Evolutionary conservation across 768 basidiomycete genomes (phyloP), one percentile per base, ranked within the genome.

Genomic region (Suillus americanus): DNA sequence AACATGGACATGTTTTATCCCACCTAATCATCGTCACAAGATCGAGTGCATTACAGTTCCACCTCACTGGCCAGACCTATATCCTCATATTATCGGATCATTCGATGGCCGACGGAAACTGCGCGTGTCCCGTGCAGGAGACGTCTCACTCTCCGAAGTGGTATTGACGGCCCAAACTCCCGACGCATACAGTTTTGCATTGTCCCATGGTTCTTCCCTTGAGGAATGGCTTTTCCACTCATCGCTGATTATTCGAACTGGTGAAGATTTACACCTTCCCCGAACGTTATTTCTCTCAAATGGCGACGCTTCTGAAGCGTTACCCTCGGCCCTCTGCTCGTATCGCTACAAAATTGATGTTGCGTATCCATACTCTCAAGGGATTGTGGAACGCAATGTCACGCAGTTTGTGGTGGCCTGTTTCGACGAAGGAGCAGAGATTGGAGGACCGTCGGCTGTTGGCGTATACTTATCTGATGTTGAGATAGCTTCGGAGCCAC

Each of bases 291-390:
- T 65, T 63, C 45, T 73, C 66, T 60, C 70, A n/a, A 63, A 71
- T 67, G 65, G 61, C 53, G 61, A 66, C 35, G 45, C 41, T 62
- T 56, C 57, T 18, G 57, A 64, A 56, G 53, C 69, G 37, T 40
- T 66, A 18, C 51, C 53, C 3, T 62, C 68, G 37, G 64, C 62
- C 0, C 59, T 72, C 20, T 60, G 67, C 53, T 62, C 68, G 12
- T 76, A 81, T 43, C 70, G 71, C 41, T 89, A 84, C 65, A 80
- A 77, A 51, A 73, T 92, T 33, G 82, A 85, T 61, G 82, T 92
- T 80, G 68, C 86, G 4, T 84, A 89, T 65, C 92, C 94, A 12
- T 87, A 89, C 28, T 77, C 81, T n/a, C 93, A 95, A 77, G 94
- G 94, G 37, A 77, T 81, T 66, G 79, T 83, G 16, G 71, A 78